phyloP scores from a whole-genome alignment of 495 filamentous ascomycete species.

The Podospora appendiculata region DNA sequence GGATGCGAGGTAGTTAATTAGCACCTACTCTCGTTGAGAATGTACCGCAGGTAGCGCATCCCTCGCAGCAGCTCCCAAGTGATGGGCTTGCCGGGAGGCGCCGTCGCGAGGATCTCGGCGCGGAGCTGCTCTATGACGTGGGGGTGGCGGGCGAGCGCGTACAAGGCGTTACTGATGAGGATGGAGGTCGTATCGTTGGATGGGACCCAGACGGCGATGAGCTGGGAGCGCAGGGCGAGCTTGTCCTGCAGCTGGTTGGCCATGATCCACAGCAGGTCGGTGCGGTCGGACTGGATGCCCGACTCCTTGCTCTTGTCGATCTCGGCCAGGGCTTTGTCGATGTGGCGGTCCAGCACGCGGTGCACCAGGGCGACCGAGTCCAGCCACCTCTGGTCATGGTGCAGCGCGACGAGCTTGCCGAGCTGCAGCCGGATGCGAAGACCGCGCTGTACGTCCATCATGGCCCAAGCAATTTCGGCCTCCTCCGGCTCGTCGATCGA shows the following conservation, averaged over 20 bases:
- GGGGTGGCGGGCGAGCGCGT: conserved; percentile 35
- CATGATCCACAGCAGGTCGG: not conserved
- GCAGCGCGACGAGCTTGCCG: too few species aligned
- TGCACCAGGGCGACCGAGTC: not conserved
- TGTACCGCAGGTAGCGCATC: conserved; percentile 42
- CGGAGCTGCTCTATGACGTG: conserved; percentile 39
- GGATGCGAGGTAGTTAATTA: too few species aligned
- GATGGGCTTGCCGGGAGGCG: conserved; percentile 47
- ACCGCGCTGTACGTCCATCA: not conserved
- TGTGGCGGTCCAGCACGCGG: not conserved
- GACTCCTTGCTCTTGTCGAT: not conserved
- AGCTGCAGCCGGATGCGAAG: not conserved
- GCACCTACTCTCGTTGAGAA: conserved; percentile 27
- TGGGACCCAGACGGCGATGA: not conserved
- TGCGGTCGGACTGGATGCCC: not conserved
- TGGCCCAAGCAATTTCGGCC: not conserved
- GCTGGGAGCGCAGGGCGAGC: not conserved
- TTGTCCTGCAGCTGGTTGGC: not conserved
- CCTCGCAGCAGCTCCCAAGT: conserved; percentile 33
- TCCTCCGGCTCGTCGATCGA: not conserved
- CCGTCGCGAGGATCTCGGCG: conserved; percentile 33
- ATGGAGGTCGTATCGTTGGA: conserved; percentile 53
- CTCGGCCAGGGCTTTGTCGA: not conserved
- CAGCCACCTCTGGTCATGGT: not conserved
- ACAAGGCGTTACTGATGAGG: conserved; percentile 43